Percentiles rank a stretch among this genome's conserved stretches.
Conservation (phyloP, 352 stramenopile genomes). For the Phytophthora kernoviae region DNA sequence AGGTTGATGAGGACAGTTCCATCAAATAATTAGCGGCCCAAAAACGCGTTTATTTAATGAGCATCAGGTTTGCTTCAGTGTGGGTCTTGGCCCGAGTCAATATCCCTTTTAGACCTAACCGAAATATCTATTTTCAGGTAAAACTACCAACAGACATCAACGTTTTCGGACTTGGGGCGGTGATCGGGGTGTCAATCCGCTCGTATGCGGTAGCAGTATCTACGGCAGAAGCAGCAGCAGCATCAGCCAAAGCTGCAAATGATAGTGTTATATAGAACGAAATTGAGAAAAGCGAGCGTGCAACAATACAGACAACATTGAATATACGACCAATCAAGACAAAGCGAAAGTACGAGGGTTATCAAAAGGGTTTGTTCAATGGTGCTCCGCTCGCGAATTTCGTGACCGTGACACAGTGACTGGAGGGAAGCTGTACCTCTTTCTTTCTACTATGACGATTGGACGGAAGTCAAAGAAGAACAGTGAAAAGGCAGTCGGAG, state of each 20-base stretch:
- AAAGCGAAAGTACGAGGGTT: constrained; percentile 12
- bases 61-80: constrained; percentile 2
- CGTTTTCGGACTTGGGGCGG: neutral
- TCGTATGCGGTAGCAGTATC: constrained; percentile 4
- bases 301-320: constrained; percentile 17
- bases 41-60: too few species aligned
- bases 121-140: constrained; percentile 2
- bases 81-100: constrained; percentile 12
- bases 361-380: constrained; percentile 19
- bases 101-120: constrained; percentile 16
- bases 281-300: constrained; percentile 14
- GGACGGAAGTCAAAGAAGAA: constrained; percentile 16
- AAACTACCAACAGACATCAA: constrained; percentile 1
- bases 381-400: constrained; percentile 3
- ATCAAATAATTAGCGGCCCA: too few species aligned
- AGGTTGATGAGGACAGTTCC: too few species aligned
- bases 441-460: constrained; percentile 7
- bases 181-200: constrained; percentile 6
- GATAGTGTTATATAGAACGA: constrained; percentile 2
- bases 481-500: constrained; percentile 6
- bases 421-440: constrained; percentile 11
- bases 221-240: too few species aligned
- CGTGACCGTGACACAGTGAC: constrained; percentile 8
- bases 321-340: constrained; percentile 8
- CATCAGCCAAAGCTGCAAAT: neutral